These are phyloP conservation scores for Colletotrichum higginsianum DNA, from an alignment of 2,329 filamentous ascomycete genomes.

Conservation along the genomic window DNA sequence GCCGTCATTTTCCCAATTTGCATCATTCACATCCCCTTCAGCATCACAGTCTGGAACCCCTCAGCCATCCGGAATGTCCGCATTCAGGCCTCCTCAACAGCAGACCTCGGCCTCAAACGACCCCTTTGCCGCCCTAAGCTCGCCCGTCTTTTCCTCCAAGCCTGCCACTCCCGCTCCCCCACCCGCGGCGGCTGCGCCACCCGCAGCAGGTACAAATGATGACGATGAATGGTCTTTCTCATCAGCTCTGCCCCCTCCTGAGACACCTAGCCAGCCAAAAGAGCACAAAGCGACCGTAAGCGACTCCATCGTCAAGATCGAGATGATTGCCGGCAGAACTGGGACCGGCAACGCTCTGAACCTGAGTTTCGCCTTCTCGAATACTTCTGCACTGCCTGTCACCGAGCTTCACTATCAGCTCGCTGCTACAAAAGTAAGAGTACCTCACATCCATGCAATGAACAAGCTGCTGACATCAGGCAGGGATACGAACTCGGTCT, in stretches of 20 bases:
- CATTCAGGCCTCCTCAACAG: slow-evolving; percentile 61
- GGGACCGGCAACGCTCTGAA: slow-evolving; percentile 71
- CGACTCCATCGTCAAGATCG: slow-evolving; percentile 79
- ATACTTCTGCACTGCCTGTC: slow-evolving; percentile 79
- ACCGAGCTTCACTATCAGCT: slow-evolving; percentile 90
- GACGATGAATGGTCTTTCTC: slow-evolving; percentile 97
- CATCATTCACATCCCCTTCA: slow-evolving; percentile 68
- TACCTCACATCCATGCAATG: background rate
- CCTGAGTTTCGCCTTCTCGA: slow-evolving; percentile 87
- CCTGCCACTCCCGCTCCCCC: slow-evolving; percentile 53
- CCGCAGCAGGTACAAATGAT: slow-evolving; percentile 61
- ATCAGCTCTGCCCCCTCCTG: slow-evolving; percentile 81
- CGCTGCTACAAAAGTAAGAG: slow-evolving; percentile 88
- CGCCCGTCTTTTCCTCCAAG: slow-evolving; percentile 57
- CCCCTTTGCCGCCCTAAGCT: slow-evolving; percentile 62
- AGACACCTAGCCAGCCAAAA: slow-evolving; percentile 66
- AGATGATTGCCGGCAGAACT: slow-evolving; percentile 78
- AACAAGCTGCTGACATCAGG: slow-evolving; percentile 41
- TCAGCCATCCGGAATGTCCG: slow-evolving; percentile 63
- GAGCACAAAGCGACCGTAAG: slow-evolving; percentile 78
- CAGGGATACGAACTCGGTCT: slow-evolving; percentile 87
- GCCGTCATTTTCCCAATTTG: slow-evolving; percentile 68
- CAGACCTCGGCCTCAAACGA: slow-evolving; percentile 57
- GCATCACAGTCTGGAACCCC: slow-evolving; percentile 69
- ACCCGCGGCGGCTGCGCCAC: slow-evolving; percentile 44